These are phyloP conservation scores for Lathyrus tuberosus DNA, from an alignment of 306 rosid species.

Conservation along the genomic window DNA sequence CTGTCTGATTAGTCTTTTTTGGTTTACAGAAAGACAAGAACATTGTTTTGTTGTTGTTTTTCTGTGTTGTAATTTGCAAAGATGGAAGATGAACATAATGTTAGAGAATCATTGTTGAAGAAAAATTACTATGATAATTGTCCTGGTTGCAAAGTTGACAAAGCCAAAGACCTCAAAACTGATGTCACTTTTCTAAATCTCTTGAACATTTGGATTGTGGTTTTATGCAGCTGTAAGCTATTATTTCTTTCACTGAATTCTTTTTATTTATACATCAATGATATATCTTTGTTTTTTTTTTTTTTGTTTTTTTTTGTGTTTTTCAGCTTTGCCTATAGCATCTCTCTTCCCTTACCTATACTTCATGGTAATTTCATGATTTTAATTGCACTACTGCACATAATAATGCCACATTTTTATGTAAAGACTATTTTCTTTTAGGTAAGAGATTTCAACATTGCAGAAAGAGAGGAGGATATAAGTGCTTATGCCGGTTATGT, in stretches of 20 bases:
- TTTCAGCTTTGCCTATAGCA: conserved; percentile 45
- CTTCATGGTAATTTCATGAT: conserved; percentile 38
- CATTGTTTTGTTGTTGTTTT: too few relatives aligned
- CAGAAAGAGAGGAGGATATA: conserved; percentile 75
- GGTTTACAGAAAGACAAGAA: too few relatives aligned
- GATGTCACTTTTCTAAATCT: conserved; percentile 58
- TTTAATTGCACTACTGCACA: too few relatives aligned
- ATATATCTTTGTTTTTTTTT: not conserved
- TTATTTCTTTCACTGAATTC: not conserved
- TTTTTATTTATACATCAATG: not conserved
- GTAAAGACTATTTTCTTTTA: conserved; percentile 15
- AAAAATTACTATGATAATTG: conserved; percentile 60
- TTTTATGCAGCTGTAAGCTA: conserved; percentile 53
- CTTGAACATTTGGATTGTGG: conserved; percentile 51
- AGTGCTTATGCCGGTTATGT: conserved; percentile 77
- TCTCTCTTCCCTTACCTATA: conserved; percentile 47
- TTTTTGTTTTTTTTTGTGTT: not conserved
- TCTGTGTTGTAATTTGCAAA: too few relatives aligned
- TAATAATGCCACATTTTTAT: too few relatives aligned
- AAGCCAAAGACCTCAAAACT: conserved; percentile 41
- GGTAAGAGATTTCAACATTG: conserved; percentile 78
- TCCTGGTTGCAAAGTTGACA: conserved; percentile 75
- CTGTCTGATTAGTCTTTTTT: too few relatives aligned
- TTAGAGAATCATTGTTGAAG: conserved; percentile 51
- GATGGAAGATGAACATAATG: conserved; percentile 45